Percentiles rank a stretch among this genome's conserved stretches.
phyloP scores from a whole-genome alignment of 2,329 filamentous ascomycete genomes.

The Penicillium sp. region DNA sequence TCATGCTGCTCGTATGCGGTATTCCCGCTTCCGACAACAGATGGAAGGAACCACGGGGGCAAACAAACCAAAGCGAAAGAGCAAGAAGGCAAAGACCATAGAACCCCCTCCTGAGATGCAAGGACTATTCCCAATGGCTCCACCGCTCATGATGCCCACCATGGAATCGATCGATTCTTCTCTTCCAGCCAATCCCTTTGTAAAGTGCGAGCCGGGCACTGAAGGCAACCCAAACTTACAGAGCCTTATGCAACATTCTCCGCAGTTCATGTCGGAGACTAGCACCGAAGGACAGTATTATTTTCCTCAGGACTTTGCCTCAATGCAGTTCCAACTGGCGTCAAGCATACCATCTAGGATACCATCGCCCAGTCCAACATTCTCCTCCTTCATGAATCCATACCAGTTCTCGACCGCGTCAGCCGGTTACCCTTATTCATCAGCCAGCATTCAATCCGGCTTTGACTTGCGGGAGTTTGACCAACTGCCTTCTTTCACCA shows the following conservation, averaged over 20 bases:
- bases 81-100: slow-evolving; percentile 22
- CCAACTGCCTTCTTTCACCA: not conserved
- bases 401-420: not conserved
- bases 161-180: slow-evolving; percentile 14
- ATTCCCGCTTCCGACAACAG: slow-evolving; percentile 54
- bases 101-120: slow-evolving; percentile 17
- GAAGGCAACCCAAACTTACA: slow-evolving; percentile 7
- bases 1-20: slow-evolving; percentile 59
- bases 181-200: slow-evolving; percentile 17
- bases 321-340: not conserved
- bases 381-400: slow-evolving; percentile 1
- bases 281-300: slow-evolving; percentile 4
- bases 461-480: not conserved
- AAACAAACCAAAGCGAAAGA: slow-evolving; percentile 28
- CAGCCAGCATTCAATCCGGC: not conserved
- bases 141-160: slow-evolving; percentile 7
- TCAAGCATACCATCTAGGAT: not conserved
- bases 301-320: slow-evolving; percentile 5
- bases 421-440: not conserved
- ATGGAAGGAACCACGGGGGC: slow-evolving; percentile 48
- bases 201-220: slow-evolving; percentile 26
- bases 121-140: slow-evolving; percentile 10
- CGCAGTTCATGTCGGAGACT: slow-evolving; percentile 6
- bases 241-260: not conserved
- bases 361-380: not conserved